Evolutionary conservation across 208 protist species (phyloP), one percentile per base, ranked within the genome.

Genomic region (Tritrichomonas musculus): DNA sequence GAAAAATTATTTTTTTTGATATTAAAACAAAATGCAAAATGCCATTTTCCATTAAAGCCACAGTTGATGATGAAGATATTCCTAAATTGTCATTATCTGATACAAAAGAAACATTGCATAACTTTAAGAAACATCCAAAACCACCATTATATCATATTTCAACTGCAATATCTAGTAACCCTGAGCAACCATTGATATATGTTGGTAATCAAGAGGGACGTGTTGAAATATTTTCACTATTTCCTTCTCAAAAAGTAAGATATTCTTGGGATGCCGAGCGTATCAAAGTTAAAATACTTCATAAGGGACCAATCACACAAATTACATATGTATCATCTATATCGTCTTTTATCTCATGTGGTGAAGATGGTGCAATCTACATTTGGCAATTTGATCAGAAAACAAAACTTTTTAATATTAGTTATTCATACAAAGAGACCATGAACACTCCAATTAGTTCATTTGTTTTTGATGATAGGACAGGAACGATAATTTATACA

Each of bases 1-100:
- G 73, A 82, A 30, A 82, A 82, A 82, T 82, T 41, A 82, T 82
- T 25, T 82, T 82, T 82, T 82, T 47, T 39, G 73, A 82, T 82
- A 47, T 82, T n/a, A 49, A 39, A 50, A 50, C 4, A 8, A 30
- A 82, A 25, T n/a, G 14, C 17, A 82, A 82, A 39, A 17, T 82
- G 41, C 33, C 33, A 30, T 82, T 47, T 39, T 82, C 41, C 13
- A 82, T 82, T 50, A 47, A 30, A 53, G 73, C 73, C 1, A 50
- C 41, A 50, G 11, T 82, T 50, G 73, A 82, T 41, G 30, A 30
- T 41, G 41, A 82, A 30, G 73, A 30, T n/a, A 39, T 82, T 27
- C 73, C 33, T 8, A 30, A 50, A 30, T 50, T 47, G 11, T 47
- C 33, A 17, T 82, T 39, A 30, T 33, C 33, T 82, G 73, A 82